Base-by-base conservation (phyloP, 192 early-diverging fungal species). In the Dimargaris xerosporica region DNA sequence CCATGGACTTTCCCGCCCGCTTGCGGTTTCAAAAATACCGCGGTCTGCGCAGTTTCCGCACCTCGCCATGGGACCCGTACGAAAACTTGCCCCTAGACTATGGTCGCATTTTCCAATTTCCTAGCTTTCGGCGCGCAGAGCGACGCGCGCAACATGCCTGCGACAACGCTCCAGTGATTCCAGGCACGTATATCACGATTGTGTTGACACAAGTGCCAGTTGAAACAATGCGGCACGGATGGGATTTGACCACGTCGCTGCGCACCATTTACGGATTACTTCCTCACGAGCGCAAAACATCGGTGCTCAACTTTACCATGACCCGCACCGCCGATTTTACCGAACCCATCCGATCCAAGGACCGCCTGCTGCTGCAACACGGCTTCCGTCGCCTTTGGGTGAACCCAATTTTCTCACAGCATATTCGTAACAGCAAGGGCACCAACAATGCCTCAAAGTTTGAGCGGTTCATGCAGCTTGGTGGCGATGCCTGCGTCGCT, bases 41-140 rank as follows among this genome's bases (percentile, higher is more conserved):
- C 66, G 96, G 94, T 26, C 78, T 99, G 61, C 87, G 94, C 71
- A 89, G 85, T 54, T 94, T 96, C 78, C 77, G 93, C 65, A 94
- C 88, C 17, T 94, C 91, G 5, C 87, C 94, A 15, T 99, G 96
- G 96, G 96, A 99, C 70, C 87, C 94, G 11, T 93, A 93, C 78
- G 96, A 99, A 73, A 96, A 96, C 73, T 75, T 99, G 63, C 96
- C 96, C 0, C 74, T 91, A 39, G 96, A 99, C 70, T 99, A 96
- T 71, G 83, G 82, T 31, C 85, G 91, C 52, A 94, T 99, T 62
- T 99, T 96, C 80, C 91, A 94, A 75, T 95, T 96, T 65, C 85
- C 91, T 67, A 94, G 88, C 78, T 88, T 88, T 51, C 73, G 73
- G 50, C 79, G 86, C 66, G 91, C 93, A 23, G 85, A 88, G 75